phyloP scores from a whole-genome alignment of 2,329 filamentous ascomycete genomes.

The Fusarium incarnatum region DNA sequence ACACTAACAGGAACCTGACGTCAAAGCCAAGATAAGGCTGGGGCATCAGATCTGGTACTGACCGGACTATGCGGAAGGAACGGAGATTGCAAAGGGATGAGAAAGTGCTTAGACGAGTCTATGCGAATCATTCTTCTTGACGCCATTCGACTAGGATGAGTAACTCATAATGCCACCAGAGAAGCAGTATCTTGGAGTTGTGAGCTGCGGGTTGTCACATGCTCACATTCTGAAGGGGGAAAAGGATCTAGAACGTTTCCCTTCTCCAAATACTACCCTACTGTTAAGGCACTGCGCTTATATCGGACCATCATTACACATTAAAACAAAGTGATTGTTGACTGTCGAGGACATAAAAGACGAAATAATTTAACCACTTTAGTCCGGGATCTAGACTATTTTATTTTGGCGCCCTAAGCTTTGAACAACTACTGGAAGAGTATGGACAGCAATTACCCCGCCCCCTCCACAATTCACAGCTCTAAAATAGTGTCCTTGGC shows the following conservation, averaged over 20 bases:
- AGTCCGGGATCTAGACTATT: background rate
- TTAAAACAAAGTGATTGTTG: background rate
- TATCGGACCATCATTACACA: background rate
- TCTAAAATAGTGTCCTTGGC: constrained; percentile 24
- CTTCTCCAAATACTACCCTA: background rate
- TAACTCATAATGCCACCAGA: background rate
- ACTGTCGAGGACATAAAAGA: background rate
- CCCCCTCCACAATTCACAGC: constrained; percentile 27
- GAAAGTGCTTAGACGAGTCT: background rate
- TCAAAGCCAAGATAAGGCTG: constrained; percentile 37
- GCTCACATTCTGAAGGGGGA: background rate
- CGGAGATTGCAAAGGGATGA: constrained; percentile 20
- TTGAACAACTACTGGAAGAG: background rate
- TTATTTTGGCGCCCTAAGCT: background rate
- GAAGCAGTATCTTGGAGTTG: background rate
- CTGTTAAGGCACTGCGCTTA: constrained; percentile 13
- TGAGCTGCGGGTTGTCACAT: constrained; percentile 4
- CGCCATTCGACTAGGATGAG: background rate
- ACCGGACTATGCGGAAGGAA: constrained; percentile 1
- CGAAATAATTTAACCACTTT: background rate
- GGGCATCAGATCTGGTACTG: background rate
- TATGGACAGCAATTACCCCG: background rate
- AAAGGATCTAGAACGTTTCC: background rate
- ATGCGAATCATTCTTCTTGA: background rate
- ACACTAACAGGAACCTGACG: constrained; percentile 46